phyloP scores from a whole-genome alignment of 768 basidiomycete species.

The Clitopilus passeckerianus region DNA sequence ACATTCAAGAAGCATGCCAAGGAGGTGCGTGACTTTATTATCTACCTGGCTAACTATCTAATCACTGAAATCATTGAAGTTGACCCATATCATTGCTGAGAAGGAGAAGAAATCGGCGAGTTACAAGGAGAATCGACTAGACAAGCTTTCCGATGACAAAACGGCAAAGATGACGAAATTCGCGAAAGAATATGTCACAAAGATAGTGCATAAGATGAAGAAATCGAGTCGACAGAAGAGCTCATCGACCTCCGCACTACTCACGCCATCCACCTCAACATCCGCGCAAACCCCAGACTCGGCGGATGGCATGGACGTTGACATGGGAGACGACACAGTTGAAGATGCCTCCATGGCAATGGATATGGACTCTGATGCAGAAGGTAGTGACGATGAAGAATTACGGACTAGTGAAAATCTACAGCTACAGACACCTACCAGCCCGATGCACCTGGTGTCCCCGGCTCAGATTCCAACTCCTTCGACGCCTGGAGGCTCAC shows the following conservation, averaged over 20 bases:
- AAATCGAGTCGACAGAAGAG: conserved; percentile 33
- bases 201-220: conserved; percentile 66
- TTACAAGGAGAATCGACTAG: conserved; percentile 71
- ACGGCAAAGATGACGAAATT: conserved; percentile 87
- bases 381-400: conserved; percentile 28
- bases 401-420: conserved; percentile 6
- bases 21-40: conserved; percentile 53
- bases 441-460: neutral
- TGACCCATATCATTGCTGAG: conserved; percentile 82
- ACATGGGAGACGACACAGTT: conserved; percentile 22
- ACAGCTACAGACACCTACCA: neutral
- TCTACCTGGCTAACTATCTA: neutral
- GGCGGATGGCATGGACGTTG: conserved; percentile 26
- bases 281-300: conserved; percentile 36
- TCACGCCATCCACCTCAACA: conserved; percentile 17
- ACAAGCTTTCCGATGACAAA: conserved; percentile 83
- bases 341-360: conserved; percentile 7
- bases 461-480: neutral
- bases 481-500: neutral
- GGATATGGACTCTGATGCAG: conserved; percentile 17
- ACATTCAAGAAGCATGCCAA: conserved; percentile 93
- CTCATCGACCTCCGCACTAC: conserved; percentile 21
- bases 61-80: conserved; percentile 33
- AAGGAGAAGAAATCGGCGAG: conserved; percentile 92
- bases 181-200: conserved; percentile 84